Evolutionary conservation across 768 basidiomycete genomes (phyloP).

Genomic region (Leccinellum luteum): DNA sequence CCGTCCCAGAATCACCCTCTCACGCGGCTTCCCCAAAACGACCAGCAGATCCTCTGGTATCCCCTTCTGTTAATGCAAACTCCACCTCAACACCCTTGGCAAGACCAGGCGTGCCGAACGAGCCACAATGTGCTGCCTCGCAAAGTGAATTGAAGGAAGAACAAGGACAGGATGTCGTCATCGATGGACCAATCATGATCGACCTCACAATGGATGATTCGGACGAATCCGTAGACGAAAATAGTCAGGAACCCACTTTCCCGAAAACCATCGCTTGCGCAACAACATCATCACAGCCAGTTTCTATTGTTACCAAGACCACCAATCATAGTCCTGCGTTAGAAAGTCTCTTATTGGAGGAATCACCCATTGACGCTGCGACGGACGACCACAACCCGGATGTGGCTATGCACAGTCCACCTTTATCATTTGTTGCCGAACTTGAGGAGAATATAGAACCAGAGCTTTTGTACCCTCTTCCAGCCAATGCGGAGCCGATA

Average conservation of each 20-base stretch:
- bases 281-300: constrained; percentile 6
- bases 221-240: constrained; percentile 18
- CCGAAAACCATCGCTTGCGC: constrained; percentile 3
- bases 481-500: background rate
- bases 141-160: background rate
- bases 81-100: background rate
- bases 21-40: background rate
- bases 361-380: constrained; percentile 2
- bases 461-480: constrained; percentile 6
- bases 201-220: constrained; percentile 27
- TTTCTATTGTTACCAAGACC: constrained; percentile 5
- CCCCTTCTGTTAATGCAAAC: background rate
- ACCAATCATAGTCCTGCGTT: constrained; percentile 19
- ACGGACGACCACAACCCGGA: constrained; percentile 12
- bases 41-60: background rate
- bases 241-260: constrained; percentile 8
- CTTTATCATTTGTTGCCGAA: constrained; percentile 2
- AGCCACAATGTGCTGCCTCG: background rate
- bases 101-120: background rate
- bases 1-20: background rate
- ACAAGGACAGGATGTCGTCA: background rate
- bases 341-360: constrained; percentile 22
- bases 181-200: constrained; percentile 23
- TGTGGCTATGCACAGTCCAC: constrained; percentile 22
- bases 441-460: constrained; percentile 11